Evolutionary conservation across 371 early-diverging fungal genomes (phyloP).

Genomic region (Dichotomocladium elegans): DNA sequence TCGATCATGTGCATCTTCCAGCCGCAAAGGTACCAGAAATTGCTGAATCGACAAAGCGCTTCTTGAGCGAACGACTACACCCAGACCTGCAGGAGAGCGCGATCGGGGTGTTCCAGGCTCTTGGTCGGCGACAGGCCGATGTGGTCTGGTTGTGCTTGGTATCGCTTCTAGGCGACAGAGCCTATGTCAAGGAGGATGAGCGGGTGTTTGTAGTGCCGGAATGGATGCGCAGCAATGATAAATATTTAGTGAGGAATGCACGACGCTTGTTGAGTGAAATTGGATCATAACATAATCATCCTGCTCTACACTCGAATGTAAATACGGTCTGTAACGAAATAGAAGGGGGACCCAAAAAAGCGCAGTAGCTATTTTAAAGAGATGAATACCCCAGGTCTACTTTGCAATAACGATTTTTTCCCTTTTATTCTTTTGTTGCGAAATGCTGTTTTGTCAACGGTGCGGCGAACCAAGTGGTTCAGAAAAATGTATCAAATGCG

Average conservation of each 20-base stretch:
- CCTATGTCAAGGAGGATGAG: background rate
- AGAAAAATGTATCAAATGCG: constrained; percentile 31
- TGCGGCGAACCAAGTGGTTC: constrained; percentile 33
- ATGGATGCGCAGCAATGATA: constrained; percentile 15
- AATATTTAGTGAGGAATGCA: constrained; percentile 3
- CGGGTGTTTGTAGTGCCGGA: constrained; percentile 19
- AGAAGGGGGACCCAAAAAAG: no score
- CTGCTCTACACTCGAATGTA: no score
- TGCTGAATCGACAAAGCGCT: constrained; percentile 20
- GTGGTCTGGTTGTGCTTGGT: constrained; percentile 36
- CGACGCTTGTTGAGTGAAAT: background rate
- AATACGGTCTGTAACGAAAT: no score
- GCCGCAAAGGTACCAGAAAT: constrained; percentile 22
- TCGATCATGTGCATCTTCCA: constrained; percentile 18
- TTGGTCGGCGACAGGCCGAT: constrained; percentile 31
- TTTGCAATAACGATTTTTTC: no score
- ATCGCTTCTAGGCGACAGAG: constrained; percentile 12
- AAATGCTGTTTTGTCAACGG: constrained; percentile 35
- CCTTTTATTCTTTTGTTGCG: no score
- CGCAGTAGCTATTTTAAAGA: no score
- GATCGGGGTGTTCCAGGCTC: constrained; percentile 13
- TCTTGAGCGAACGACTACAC: constrained; percentile 23
- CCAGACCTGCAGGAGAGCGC: constrained; percentile 23
- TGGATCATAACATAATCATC: background rate
- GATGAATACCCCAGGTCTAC: no score